Evolutionary conservation across 2,329 filamentous ascomycete species (phyloP).

Genomic region (Neopestalotiopsis clavispora): DNA sequence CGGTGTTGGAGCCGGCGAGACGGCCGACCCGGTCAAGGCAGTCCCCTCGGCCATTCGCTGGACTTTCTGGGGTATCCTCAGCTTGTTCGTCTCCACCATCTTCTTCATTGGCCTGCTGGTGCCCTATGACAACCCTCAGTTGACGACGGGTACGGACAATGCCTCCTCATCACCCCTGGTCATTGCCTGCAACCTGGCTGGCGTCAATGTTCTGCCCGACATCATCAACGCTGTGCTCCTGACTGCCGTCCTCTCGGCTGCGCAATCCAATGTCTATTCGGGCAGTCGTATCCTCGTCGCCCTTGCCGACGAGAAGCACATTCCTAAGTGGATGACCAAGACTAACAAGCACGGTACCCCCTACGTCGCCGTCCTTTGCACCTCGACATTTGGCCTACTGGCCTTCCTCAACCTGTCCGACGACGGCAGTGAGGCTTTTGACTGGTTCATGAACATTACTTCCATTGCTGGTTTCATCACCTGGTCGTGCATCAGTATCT

Average conservation of each 20-base stretch:
- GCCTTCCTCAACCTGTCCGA: slow-evolving; percentile 70
- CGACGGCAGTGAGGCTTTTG: slow-evolving; percentile 65
- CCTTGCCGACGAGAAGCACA: slow-evolving; percentile 67
- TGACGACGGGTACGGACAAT: slow-evolving; percentile 45
- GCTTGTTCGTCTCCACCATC: slow-evolving; percentile 67
- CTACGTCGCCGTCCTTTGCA: slow-evolving; percentile 61
- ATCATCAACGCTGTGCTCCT: slow-evolving; percentile 82
- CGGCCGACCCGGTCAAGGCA: slow-evolving; percentile 71
- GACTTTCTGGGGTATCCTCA: slow-evolving; percentile 77
- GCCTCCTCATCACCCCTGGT: slow-evolving; percentile 71
- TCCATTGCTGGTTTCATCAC: slow-evolving; percentile 72
- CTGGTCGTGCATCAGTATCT: slow-evolving; percentile 70
- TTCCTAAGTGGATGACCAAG: slow-evolving; percentile 61
- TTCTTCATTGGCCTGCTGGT: slow-evolving; percentile 77
- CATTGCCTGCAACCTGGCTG: slow-evolving; percentile 64
- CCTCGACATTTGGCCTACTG: slow-evolving; percentile 64
- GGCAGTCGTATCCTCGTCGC: slow-evolving; percentile 71
- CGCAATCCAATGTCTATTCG: slow-evolving; percentile 78
- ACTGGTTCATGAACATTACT: slow-evolving; percentile 75
- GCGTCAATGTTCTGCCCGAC: slow-evolving; percentile 65
- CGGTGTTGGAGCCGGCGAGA: slow-evolving; percentile 79
- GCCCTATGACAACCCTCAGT: slow-evolving; percentile 49
- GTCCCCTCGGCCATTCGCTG: slow-evolving; percentile 75
- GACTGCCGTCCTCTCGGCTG: slow-evolving; percentile 78
- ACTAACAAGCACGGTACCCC: slow-evolving; percentile 69